Percentiles rank a stretch among this genome's conserved stretches.
phyloP scores from a whole-genome alignment of 192 early-diverging fungal species.

The Linnemannia exigua region DNA sequence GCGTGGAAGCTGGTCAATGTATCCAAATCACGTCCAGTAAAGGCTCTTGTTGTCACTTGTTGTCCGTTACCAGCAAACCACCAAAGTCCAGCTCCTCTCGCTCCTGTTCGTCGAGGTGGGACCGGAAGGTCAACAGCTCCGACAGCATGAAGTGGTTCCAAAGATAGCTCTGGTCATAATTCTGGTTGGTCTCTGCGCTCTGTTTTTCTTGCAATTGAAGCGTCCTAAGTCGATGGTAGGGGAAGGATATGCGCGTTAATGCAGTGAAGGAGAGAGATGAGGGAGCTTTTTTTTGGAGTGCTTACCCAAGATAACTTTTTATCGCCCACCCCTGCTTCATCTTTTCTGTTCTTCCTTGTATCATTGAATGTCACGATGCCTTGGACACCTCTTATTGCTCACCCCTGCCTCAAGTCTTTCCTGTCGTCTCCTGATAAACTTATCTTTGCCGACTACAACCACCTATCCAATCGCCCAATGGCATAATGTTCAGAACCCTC shows the following conservation, averaged over 20 bases:
- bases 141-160: conserved; percentile 94
- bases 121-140: conserved; percentile 84
- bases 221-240: conserved; percentile 44
- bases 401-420: no score
- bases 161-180: conserved; percentile 82
- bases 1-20: neutral
- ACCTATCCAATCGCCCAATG: no score
- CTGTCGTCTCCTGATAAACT: no score
- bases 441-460: no score
- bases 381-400: neutral
- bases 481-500: no score
- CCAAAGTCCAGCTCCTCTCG: conserved; percentile 78
- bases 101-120: conserved; percentile 75
- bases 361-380: no score
- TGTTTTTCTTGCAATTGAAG: conserved; percentile 35
- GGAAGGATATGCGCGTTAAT: neutral
- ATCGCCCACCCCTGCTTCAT: neutral
- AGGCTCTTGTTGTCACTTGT: neutral
- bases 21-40: neutral
- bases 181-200: conserved; percentile 68
- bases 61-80: conserved; percentile 74
- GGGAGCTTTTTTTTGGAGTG: neutral
- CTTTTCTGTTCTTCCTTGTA: neutral
- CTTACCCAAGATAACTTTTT: neutral
- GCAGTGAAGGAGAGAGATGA: neutral